These are phyloP conservation scores for Podaxis mareebaensis DNA, from an alignment of 768 basidiomycete genomes.

Conservation along the genomic window DNA sequence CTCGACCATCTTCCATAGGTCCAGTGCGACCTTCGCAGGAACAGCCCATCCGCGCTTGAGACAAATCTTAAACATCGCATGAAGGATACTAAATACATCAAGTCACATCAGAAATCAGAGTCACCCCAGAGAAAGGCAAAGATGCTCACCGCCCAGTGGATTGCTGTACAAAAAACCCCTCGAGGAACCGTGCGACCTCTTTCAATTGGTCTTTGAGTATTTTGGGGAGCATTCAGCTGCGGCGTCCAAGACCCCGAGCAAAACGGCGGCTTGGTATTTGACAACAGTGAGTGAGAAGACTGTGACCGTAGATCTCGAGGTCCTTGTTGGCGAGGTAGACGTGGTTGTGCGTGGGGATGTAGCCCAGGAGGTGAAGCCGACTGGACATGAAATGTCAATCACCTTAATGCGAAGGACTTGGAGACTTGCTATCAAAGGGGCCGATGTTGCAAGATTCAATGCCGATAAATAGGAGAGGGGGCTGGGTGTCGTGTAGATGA, in stretches of 20 bases:
- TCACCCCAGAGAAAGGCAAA: no score
- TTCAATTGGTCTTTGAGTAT: constrained; percentile 91
- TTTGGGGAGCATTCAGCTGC: constrained; percentile 79
- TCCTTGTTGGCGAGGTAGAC: constrained; percentile 97
- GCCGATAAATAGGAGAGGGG: constrained; percentile 92
- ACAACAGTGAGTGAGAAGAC: constrained; percentile 82
- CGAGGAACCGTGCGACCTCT: constrained; percentile 93
- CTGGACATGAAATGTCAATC: constrained; percentile 35
- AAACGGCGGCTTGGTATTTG: constrained; percentile 94
- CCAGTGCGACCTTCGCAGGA: no score
- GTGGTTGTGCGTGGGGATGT: constrained; percentile 90
- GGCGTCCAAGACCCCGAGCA: constrained; percentile 84
- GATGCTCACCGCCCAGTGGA: no score
- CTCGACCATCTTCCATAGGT: no score
- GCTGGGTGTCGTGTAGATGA: constrained; percentile 94
- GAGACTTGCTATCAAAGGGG: constrained; percentile 87
- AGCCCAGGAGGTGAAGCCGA: constrained; percentile 88
- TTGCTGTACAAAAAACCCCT: constrained; percentile 36
- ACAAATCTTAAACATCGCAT: no score
- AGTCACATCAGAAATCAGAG: no score
- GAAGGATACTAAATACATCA: no score
- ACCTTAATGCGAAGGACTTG: no score
- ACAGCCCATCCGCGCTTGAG: no score
- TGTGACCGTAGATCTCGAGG: constrained; percentile 79
- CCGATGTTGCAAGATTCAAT: constrained; percentile 92